Conservation (phyloP, 805 yeast species). For the Lachancea sp. region DNA sequence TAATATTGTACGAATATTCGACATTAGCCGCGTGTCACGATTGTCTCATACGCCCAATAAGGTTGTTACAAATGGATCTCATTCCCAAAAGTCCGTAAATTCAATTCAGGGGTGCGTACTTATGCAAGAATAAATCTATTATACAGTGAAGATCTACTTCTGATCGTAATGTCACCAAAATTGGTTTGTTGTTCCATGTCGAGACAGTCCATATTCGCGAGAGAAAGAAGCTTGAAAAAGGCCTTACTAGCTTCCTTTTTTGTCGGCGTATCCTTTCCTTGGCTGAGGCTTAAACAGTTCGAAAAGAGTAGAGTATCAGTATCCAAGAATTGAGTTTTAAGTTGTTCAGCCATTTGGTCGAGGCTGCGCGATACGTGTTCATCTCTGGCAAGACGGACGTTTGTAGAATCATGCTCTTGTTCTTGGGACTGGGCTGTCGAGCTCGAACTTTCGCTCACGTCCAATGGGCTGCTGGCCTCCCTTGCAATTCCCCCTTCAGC, state of each 20-base stretch:
- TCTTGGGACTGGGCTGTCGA: not conserved
- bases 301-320: slow-evolving; percentile 4
- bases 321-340: slow-evolving; percentile 18
- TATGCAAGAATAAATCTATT: slow-evolving; percentile 25
- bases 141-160: slow-evolving; percentile 38
- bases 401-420: not conserved
- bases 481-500: slow-evolving; percentile 7
- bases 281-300: not conserved
- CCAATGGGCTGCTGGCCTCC: slow-evolving; percentile 11
- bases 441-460: slow-evolving; percentile 6
- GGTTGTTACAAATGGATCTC: not conserved
- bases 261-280: slow-evolving; percentile 11
- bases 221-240: slow-evolving; percentile 75
- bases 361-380: slow-evolving; percentile 26
- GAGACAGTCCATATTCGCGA: slow-evolving; percentile 72
- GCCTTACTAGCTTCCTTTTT: slow-evolving; percentile 32
- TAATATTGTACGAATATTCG: too few species aligned
- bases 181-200: slow-evolving; percentile 51
- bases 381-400: slow-evolving; percentile 4
- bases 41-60: too few species aligned
- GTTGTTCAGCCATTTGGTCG: slow-evolving; percentile 25
- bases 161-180: slow-evolving; percentile 54
- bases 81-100: not conserved
- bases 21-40: too few species aligned
- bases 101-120: not conserved